phyloP scores from a whole-genome alignment of 768 basidiomycete species.

The Leccinum longicurvipes region DNA sequence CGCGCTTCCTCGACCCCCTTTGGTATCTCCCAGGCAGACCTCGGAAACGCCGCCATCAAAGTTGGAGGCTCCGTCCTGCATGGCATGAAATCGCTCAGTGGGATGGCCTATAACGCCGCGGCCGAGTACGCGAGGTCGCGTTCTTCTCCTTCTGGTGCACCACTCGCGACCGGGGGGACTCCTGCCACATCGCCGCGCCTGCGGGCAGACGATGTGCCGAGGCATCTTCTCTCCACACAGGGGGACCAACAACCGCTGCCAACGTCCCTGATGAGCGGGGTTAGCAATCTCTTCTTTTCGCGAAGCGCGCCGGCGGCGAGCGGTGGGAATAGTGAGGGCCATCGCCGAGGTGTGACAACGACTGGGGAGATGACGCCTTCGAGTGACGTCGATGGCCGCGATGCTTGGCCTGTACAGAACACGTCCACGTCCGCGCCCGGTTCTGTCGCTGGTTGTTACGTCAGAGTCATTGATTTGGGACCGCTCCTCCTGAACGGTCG shows the following conservation, averaged over 20 bases:
- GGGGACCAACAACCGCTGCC: constrained; percentile 14
- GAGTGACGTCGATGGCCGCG: constrained; percentile 8
- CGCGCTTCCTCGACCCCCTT: constrained; percentile 27
- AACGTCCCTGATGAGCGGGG: constrained; percentile 24
- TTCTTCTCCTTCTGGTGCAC: constrained; percentile 1
- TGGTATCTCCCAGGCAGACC: constrained; percentile 43
- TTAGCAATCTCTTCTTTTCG: constrained; percentile 49
- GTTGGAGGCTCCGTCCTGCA: constrained; percentile 61
- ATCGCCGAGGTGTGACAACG: constrained; percentile 15
- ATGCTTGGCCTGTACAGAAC: constrained; percentile 5
- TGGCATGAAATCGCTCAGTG: constrained; percentile 62
- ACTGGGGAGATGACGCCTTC: constrained; percentile 10
- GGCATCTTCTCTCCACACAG: constrained; percentile 20
- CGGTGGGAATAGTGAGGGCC: constrained; percentile 12
- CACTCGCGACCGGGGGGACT: not conserved
- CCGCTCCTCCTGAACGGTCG: constrained; percentile 28
- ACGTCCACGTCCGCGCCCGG: not conserved
- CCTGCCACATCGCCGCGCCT: constrained; percentile 7
- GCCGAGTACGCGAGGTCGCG: constrained; percentile 38
- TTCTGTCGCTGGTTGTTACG: constrained; percentile 38
- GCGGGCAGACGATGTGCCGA: constrained; percentile 3
- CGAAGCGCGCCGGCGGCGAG: constrained; percentile 56
- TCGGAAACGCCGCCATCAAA: constrained; percentile 53
- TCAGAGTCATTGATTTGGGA: constrained; percentile 56
- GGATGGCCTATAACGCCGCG: constrained; percentile 54